Evolutionary conservation across 2,329 filamentous ascomycete genomes (phyloP).

Genomic region (Hypoxylon sp.): DNA sequence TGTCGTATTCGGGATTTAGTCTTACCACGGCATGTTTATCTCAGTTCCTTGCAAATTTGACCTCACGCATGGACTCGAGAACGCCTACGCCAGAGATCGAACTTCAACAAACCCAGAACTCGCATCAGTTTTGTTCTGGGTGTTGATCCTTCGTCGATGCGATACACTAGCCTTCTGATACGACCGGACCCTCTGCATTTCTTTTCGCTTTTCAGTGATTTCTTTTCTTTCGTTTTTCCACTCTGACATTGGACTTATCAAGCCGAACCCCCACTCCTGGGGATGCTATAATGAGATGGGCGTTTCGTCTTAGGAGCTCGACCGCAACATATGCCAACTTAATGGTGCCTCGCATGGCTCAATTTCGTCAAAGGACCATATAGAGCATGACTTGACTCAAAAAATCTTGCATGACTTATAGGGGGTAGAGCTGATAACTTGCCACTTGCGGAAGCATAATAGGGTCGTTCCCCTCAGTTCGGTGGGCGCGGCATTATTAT

Average conservation of each 20-base stretch:
- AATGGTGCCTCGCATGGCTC: constrained; percentile 15
- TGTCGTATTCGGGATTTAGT: constrained; percentile 51
- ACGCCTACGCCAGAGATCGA: constrained; percentile 37
- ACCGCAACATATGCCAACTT: constrained; percentile 12
- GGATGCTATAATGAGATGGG: constrained; percentile 56
- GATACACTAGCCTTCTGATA: constrained; percentile 51
- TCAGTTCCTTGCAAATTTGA: constrained; percentile 14
- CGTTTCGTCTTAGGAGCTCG: constrained; percentile 36
- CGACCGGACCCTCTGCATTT: constrained; percentile 49
- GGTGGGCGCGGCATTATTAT: not conserved
- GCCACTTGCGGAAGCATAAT: constrained; percentile 10
- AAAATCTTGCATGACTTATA: constrained; percentile 1
- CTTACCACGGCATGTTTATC: constrained; percentile 39
- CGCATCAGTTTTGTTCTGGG: constrained; percentile 12
- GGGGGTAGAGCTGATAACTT: constrained; percentile 2
- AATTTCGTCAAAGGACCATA: constrained; percentile 10
- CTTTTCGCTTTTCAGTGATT: constrained; percentile 52
- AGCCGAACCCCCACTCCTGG: constrained; percentile 55
- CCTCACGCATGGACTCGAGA: constrained; percentile 9
- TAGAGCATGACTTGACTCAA: constrained; percentile 3
- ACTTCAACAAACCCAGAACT: constrained; percentile 20
- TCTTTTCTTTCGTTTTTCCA: constrained; percentile 50
- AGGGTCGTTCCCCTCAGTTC: constrained; percentile 4
- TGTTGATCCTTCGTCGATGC: constrained; percentile 51
- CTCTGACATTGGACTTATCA: constrained; percentile 54